These are phyloP conservation scores for Candida qinlingensis DNA, from an alignment of 805 yeast genomes.

Conservation along the genomic window DNA sequence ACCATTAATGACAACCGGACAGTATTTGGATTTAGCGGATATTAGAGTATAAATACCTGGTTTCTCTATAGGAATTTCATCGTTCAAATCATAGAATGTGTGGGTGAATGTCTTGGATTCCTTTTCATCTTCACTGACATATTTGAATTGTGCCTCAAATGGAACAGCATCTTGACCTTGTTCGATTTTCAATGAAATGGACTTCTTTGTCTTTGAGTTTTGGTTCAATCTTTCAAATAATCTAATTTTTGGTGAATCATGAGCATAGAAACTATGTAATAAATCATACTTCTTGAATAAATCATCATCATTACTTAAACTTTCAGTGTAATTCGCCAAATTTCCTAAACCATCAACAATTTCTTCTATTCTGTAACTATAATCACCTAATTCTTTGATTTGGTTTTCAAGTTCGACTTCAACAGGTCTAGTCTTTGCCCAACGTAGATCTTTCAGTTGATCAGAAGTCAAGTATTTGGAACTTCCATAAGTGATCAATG, in stretches of 20 bases:
- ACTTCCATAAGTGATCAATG: conserved; percentile 34
- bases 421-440: conserved; percentile 39
- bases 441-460: conserved; percentile 35
- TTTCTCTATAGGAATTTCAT: conserved; percentile 35
- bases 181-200: conserved; percentile 30
- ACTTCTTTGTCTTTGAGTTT: conserved; percentile 33
- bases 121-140: conserved; percentile 24
- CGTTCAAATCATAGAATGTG: conserved; percentile 24
- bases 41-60: conserved; percentile 66
- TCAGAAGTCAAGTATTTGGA: conserved; percentile 23
- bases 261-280: conserved; percentile 43
- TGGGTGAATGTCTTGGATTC: conserved; percentile 17
- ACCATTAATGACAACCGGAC: conserved; percentile 64
- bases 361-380: conserved; percentile 50
- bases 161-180: conserved; percentile 27
- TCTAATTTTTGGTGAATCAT: conserved; percentile 49
- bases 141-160: conserved; percentile 30
- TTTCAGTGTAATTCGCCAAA: conserved; percentile 35
- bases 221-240: conserved; percentile 36
- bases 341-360: conserved; percentile 69
- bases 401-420: conserved; percentile 39
- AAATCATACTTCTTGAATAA: conserved; percentile 31
- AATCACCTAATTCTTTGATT: conserved; percentile 42
- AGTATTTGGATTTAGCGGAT: conserved; percentile 51
- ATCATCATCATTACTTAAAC: conserved; percentile 24